Conservation (phyloP, 805 yeast genomes). For the Saccharomyces mikatae region DNA sequence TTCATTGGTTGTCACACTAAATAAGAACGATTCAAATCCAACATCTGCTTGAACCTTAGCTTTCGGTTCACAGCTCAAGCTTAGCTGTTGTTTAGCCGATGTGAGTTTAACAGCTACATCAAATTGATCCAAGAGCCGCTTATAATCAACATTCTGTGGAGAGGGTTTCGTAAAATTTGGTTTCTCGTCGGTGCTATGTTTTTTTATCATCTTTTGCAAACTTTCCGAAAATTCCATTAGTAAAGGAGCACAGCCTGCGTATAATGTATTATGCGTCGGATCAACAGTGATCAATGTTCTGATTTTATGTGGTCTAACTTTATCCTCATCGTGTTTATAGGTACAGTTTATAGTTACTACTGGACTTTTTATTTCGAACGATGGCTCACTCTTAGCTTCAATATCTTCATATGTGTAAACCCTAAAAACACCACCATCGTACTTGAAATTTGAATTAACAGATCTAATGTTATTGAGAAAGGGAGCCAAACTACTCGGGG, state of each 20-base stretch:
- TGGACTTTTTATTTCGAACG: slow-evolving; percentile 66
- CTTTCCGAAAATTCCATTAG: slow-evolving; percentile 50
- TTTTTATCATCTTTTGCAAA: slow-evolving; percentile 40
- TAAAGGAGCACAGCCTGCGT: slow-evolving; percentile 74
- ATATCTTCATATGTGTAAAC: slow-evolving; percentile 34
- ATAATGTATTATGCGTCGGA: slow-evolving; percentile 62
- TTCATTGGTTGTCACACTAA: slow-evolving; percentile 48
- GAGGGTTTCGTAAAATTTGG: slow-evolving; percentile 2
- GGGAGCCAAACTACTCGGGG: slow-evolving; percentile 13
- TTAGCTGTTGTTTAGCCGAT: slow-evolving; percentile 65
- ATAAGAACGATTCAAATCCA: slow-evolving; percentile 57
- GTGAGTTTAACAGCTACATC: slow-evolving; percentile 56
- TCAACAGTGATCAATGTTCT: slow-evolving; percentile 23
- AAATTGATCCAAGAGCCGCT: slow-evolving; percentile 42
- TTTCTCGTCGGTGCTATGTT: slow-evolving; percentile 12
- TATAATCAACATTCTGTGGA: slow-evolving; percentile 29
- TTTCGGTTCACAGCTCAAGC: slow-evolving; percentile 84
- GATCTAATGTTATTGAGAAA: slow-evolving; percentile 27
- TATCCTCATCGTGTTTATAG: slow-evolving; percentile 32
- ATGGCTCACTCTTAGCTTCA: slow-evolving; percentile 35
- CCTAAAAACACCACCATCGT: slow-evolving; percentile 62
- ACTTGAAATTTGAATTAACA: slow-evolving; percentile 45
- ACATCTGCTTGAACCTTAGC: slow-evolving; percentile 88
- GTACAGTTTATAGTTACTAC: slow-evolving; percentile 52
- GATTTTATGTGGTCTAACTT: slow-evolving; percentile 20